Evolutionary conservation across 1,284 basidiomycete genomes (phyloP).

Genomic region (Entoloma clypeatum): DNA sequence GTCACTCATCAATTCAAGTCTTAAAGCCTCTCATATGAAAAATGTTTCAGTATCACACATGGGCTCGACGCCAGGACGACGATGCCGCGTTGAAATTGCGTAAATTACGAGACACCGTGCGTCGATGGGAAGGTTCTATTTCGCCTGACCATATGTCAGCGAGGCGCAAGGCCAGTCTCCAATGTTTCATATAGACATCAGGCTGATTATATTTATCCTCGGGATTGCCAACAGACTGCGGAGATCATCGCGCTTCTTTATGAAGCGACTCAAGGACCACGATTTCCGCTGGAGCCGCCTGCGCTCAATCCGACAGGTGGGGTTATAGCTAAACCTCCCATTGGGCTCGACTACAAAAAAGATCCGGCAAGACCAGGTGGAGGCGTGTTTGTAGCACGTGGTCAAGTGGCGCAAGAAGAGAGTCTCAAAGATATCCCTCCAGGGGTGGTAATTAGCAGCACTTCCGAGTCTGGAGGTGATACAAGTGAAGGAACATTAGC

Average conservation of each 20-base stretch:
- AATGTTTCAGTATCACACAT: constrained; percentile 78
- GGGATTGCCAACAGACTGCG: constrained; percentile 59
- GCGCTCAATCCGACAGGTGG: constrained; percentile 72
- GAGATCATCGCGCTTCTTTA: constrained; percentile 91
- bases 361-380: constrained; percentile 77
- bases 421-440: constrained; percentile 58
- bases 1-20: constrained; percentile 13
- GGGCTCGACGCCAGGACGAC: constrained; percentile 77
- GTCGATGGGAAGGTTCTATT: constrained; percentile 78
- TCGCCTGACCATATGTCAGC: constrained; percentile 87
- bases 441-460: constrained; percentile 55
- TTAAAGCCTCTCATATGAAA: constrained; percentile 14
- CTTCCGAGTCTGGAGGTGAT: constrained; percentile 43
- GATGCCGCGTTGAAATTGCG: constrained; percentile 72
- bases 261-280: constrained; percentile 81
- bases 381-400: constrained; percentile 77
- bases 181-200: constrained; percentile 9
- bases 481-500: constrained; percentile 42
- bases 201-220: constrained; percentile 14
- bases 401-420: constrained; percentile 39
- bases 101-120: constrained; percentile 78
- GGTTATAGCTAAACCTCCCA: constrained; percentile 53
- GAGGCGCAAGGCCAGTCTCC: constrained; percentile 70
- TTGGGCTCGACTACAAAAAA: constrained; percentile 66
- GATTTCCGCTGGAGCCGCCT: constrained; percentile 53